phyloP scores from a whole-genome alignment of 2,329 filamentous ascomycete genomes.

The Lachnellula arida region DNA sequence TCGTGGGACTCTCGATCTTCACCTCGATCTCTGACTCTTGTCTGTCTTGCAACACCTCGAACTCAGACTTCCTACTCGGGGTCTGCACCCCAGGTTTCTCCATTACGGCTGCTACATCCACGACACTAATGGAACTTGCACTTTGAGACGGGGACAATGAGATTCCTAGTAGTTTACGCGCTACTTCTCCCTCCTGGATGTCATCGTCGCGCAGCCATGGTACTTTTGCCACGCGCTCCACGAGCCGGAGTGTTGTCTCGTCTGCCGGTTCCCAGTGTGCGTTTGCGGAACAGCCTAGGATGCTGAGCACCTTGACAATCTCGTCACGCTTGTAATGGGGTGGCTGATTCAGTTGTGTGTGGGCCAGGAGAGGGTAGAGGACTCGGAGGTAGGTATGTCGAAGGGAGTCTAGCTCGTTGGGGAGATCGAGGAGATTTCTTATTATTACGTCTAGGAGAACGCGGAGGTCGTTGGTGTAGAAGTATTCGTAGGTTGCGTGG shows the following conservation, averaged over 20 bases:
- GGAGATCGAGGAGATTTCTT: conserved; percentile 91
- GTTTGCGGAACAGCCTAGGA: conserved; percentile 63
- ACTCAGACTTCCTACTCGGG: conserved; percentile 56
- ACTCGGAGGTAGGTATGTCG: conserved; percentile 94
- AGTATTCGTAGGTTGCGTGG: conserved; percentile 88
- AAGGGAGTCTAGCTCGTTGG: conserved; percentile 71
- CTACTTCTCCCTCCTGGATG: conserved; percentile 42
- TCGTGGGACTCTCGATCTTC: conserved; percentile 18
- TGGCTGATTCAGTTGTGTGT: conserved; percentile 82
- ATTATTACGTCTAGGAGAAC: conserved; percentile 95
- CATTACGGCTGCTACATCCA: conserved; percentile 72
- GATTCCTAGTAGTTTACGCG: conserved; percentile 63
- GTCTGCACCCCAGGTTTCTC: conserved; percentile 81
- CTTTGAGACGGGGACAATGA: conserved; percentile 60
- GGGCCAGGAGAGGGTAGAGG: conserved; percentile 80
- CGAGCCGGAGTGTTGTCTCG: conserved; percentile 72
- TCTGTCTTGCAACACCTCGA: conserved; percentile 23
- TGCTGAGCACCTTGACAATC: conserved; percentile 67
- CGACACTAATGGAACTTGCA: conserved; percentile 70
- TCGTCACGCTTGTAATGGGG: conserved; percentile 91
- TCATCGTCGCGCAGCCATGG: conserved; percentile 55
- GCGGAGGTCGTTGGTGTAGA: conserved; percentile 94
- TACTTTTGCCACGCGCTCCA: conserved; percentile 69
- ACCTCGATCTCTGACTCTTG: conserved; percentile 15
- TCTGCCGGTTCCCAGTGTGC: conserved; percentile 77